Conservation (phyloP, 257 asterid species). For the Ilex aquifolium region DNA sequence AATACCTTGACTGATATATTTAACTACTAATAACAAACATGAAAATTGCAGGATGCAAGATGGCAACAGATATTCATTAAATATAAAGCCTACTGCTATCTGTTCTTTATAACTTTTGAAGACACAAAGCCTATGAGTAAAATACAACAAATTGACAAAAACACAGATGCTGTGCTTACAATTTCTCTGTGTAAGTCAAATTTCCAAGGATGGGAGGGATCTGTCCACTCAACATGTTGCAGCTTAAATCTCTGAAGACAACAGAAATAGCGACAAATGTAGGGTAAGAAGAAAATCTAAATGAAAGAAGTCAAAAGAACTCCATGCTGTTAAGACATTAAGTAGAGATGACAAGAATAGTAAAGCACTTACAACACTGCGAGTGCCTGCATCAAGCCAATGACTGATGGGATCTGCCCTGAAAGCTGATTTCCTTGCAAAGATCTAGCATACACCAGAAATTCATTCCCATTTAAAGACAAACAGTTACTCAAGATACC, state of each 20-base stretch:
- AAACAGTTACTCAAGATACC: neutral
- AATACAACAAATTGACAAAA: neutral
- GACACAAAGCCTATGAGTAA: too few relatives aligned
- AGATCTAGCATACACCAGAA: slow-evolving; percentile 25
- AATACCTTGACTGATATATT: too few relatives aligned
- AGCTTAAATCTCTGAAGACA: slow-evolving; percentile 71
- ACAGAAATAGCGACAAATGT: neutral
- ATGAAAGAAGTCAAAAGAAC: neutral
- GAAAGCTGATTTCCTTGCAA: slow-evolving; percentile 61
- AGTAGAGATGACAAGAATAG: neutral
- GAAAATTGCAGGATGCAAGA: too few relatives aligned
- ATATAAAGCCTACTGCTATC: too few relatives aligned
- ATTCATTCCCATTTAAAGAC: neutral
- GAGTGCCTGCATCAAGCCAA: slow-evolving; percentile 99
- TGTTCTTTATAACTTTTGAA: too few relatives aligned
- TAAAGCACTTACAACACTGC: slow-evolving; percentile 74
- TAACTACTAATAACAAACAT: too few relatives aligned
- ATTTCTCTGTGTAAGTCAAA: slow-evolving; percentile 81
- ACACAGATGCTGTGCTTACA: slow-evolving; percentile 39
- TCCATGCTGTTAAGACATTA: too few relatives aligned
- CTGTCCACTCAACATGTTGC: slow-evolving; percentile 75
- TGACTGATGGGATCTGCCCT: slow-evolving; percentile 81
- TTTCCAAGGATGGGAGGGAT: slow-evolving; percentile 93
- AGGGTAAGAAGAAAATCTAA: neutral
- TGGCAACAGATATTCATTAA: too few relatives aligned